Base-by-base conservation (phyloP, 352 stramenopile species). In the Pythium periplocum region DNA sequence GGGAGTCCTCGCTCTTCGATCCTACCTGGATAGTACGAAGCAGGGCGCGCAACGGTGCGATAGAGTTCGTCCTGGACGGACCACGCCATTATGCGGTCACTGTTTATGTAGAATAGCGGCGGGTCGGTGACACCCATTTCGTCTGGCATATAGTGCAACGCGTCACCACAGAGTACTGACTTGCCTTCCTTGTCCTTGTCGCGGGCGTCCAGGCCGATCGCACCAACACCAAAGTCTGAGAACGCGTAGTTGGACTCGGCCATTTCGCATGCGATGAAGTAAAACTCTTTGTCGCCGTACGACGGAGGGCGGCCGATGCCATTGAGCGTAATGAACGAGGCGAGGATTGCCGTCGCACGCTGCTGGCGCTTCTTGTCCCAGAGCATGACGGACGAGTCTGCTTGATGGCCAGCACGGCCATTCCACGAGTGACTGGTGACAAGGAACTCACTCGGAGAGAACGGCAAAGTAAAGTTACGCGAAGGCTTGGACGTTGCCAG, bases 241-340 rank as follows among this genome's bases (percentile, higher is more conserved):
- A 91, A 87, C 2, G 64, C 55, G 51, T 87, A 91, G 54, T 77
- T 55, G 4, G 78, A 82, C 57, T 92, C 78, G 0, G 81, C 75
- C 2, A 92, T 57, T 42, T 92, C 81, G 35, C 61, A 79, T 0
- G 81, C 78, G 8, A 86, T 43, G 53, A 87, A 88, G 57, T 86
- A 92, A n/a, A 88, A 58, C 48, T 92, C 78, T 51, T 92, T 92
- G 48, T 90, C 81, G 3, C 78, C 77, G 49, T 88, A 88, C 6
- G 67, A 79, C 9, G 71, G 73, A 33, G 71, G 71, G 0, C 61
- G 63, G 8, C 45, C 38, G 2, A 33, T 38, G 35, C 68, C 55
- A 33, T 62, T 68, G 1, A 71, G 55, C 4, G 76, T 67, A 6
- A 74, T 51, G 53, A 90, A 90, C 3, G 77, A 71, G 1, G 62